Conservation (phyloP, 139 green algal genomes). For the Asterochloris erici region DNA sequence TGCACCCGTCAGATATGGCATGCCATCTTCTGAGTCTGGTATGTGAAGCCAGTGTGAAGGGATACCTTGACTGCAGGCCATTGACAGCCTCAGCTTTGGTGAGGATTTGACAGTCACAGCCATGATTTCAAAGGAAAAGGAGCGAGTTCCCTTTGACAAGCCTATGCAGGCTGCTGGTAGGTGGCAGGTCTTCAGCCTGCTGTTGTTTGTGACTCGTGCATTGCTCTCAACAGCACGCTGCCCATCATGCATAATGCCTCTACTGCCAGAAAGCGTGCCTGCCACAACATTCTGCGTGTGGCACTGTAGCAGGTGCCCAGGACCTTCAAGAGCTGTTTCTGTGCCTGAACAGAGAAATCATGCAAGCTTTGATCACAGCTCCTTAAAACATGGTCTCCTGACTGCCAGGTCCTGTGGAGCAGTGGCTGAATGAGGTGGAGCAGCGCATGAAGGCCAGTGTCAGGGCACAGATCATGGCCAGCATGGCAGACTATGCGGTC, state of each 20-base stretch:
- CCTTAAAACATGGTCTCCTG: neutral
- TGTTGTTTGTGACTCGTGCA: no score
- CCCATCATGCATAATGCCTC: no score
- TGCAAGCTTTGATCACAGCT: neutral
- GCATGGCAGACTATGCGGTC: constrained; percentile 32
- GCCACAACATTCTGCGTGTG: neutral
- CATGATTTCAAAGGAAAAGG: constrained; percentile 46
- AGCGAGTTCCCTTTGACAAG: constrained; percentile 43
- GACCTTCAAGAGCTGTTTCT: no score
- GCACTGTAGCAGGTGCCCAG: neutral
- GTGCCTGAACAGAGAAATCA: no score
- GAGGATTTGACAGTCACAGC: constrained; percentile 56
- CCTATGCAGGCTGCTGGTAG: constrained; percentile 49
- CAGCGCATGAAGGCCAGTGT: constrained; percentile 62
- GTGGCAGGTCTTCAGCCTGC: neutral
- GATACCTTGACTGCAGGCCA: constrained; percentile 62
- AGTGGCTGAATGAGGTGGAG: constrained; percentile 79
- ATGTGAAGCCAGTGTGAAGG: neutral
- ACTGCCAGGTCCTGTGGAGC: constrained; percentile 56
- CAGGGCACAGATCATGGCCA: constrained; percentile 42
- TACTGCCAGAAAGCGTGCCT: no score
- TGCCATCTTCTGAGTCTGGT: neutral
- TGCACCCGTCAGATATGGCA: neutral
- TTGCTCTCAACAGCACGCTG: no score
- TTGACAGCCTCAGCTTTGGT: constrained; percentile 70